Evolutionary conservation across 2,329 filamentous ascomycete genomes (phyloP), one percentile per base, ranked within the genome.

Genomic region (Apiospora saccharicola): DNA sequence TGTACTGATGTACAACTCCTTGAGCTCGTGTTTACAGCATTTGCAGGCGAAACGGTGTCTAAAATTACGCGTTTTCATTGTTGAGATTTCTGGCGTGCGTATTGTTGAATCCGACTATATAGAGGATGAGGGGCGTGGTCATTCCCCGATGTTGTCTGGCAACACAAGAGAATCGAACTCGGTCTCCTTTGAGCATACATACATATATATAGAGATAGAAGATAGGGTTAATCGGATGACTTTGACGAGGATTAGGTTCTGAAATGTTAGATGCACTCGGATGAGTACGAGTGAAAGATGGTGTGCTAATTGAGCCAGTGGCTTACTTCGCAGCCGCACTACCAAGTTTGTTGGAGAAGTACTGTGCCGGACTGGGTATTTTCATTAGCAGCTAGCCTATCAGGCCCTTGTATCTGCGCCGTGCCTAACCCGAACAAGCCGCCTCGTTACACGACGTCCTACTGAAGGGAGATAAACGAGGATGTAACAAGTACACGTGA

Each of bases 41-140:
- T 64, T 64, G 57, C 57, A 64, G 57, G 57, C 57, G 57, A 64
- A 64, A 64, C 57, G 57, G 57, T 64, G 57, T 64, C 19, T 64
- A 64, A 64, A 64, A 64, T 41, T 41, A 37, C 41, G 30, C 34
- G 34, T 41, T 10, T 41, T 64, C 13, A 22, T 64, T 64, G 22
- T 41, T 64, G 34, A 64, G 34, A 41, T 64, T 14, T 7, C n/a
- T 64, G 30, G n/a, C 13, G 49, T 14, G 49, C 49, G 49, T 34
- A 37, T 24, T n/a, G 34, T 41, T 22, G 57, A 8, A 41, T 24
- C 7, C 30, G 19, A n/a, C 37, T 24, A 14, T 64, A 64, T 64
- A 64, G 57, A 64, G 34, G 34, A 64, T 24, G 26, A 34, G 51
- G 26, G 26, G 6, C 6, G 51, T 22, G 6, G 57, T n/a, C 57